Percentiles rank a stretch among this genome's conserved stretches.
These are phyloP conservation scores for Yamadazyma jaroonii DNA, from an alignment of 1,139 yeast species.

Conservation along the genomic window DNA sequence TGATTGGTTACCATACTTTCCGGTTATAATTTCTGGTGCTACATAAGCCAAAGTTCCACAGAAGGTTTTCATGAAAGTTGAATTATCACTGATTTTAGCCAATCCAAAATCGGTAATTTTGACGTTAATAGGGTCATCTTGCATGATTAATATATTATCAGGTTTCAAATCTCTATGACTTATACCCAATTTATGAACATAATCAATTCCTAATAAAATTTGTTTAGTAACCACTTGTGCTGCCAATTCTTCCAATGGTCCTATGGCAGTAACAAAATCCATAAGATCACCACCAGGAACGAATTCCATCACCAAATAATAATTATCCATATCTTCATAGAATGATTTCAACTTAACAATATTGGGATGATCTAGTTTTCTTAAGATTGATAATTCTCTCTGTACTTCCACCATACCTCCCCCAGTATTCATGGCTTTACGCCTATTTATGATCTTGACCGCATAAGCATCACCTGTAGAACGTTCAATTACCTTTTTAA, in stretches of 20 bases:
- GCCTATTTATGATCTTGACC: constrained; percentile 81
- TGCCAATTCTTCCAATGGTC: constrained; percentile 87
- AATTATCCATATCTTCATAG: constrained; percentile 76
- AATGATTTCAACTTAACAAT: constrained; percentile 81
- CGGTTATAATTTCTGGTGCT: constrained; percentile 91
- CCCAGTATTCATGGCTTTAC: constrained; percentile 74
- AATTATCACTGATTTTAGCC: constrained; percentile 76
- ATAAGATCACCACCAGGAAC: constrained; percentile 97
- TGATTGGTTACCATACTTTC: constrained; percentile 48
- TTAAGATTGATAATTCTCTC: constrained; percentile 77
- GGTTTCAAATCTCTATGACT: constrained; percentile 93
- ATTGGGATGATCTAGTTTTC: constrained; percentile 76
- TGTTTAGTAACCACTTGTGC: constrained; percentile 83
- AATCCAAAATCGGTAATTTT: constrained; percentile 93
- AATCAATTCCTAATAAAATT: constrained; percentile 76
- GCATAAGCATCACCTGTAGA: constrained; percentile 83
- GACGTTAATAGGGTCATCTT: constrained; percentile 84
- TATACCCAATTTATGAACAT: constrained; percentile 85
- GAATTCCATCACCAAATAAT: constrained; percentile 90
- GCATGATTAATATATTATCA: constrained; percentile 86
- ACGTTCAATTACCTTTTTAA: constrained; percentile 84
- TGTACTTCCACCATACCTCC: constrained; percentile 70
- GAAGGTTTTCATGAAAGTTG: constrained; percentile 79
- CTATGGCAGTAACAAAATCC: constrained; percentile 93
- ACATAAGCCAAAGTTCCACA: constrained; percentile 90